Evolutionary conservation across 2,329 filamentous ascomycete genomes (phyloP).

Genomic region (Fusarium sp.): DNA sequence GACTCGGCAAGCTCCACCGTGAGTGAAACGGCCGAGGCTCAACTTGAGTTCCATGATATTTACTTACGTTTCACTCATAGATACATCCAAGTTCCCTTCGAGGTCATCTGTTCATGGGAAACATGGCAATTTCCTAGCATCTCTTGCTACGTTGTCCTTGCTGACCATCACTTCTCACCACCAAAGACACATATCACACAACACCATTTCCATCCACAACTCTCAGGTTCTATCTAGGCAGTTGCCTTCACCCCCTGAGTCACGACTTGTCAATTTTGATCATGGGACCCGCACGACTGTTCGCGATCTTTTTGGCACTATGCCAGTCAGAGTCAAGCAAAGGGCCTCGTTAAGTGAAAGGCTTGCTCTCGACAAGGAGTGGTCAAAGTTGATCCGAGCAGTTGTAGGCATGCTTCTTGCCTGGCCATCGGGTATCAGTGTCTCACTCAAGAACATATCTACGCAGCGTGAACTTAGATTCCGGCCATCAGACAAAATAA

Average conservation of each 20-base stretch:
- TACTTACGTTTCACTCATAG: constrained; percentile 60
- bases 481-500: constrained; percentile 46
- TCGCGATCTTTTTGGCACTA: constrained; percentile 87
- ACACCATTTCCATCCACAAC: constrained; percentile 79
- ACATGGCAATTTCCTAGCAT: constrained; percentile 83
- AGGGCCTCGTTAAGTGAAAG: constrained; percentile 71
- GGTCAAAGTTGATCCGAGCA: constrained; percentile 72
- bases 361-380: constrained; percentile 71
- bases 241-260: constrained; percentile 71
- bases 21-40: constrained; percentile 53
- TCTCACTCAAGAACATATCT: constrained; percentile 71
- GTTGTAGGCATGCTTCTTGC: constrained; percentile 78
- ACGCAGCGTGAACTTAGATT: constrained; percentile 58
- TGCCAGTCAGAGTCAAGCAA: constrained; percentile 92
- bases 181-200: constrained; percentile 70
- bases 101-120: constrained; percentile 71
- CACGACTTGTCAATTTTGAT: constrained; percentile 67
- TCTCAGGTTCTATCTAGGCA: constrained; percentile 76
- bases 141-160: constrained; percentile 81
- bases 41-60: background rate
- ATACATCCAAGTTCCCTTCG: constrained; percentile 80
- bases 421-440: constrained; percentile 70
- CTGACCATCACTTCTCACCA: constrained; percentile 83
- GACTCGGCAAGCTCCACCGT: constrained; percentile 82
- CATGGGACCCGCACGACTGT: constrained; percentile 85